Percentiles rank a stretch among this genome's conserved stretches.
Conservation (phyloP, 345 rosid genomes). For the Eucalyptus curtisii region DNA sequence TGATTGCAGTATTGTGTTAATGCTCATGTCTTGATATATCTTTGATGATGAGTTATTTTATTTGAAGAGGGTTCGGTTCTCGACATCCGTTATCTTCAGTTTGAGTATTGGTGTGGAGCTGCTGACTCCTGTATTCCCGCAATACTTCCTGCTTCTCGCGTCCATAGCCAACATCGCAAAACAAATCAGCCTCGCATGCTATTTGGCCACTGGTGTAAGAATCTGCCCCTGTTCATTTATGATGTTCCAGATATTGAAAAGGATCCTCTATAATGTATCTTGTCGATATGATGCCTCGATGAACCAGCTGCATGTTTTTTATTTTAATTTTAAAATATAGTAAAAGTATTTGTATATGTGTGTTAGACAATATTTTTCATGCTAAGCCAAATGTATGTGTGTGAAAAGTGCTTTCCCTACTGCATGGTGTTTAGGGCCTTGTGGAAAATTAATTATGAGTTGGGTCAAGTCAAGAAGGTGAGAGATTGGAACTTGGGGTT, state of each 20-base stretch:
- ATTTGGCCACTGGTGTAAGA: conserved; percentile 83
- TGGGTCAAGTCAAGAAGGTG: background rate
- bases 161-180: conserved; percentile 85
- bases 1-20: background rate
- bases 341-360: background rate
- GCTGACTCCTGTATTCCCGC: conserved; percentile 69
- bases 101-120: conserved; percentile 90
- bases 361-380: background rate
- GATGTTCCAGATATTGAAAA: background rate
- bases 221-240: background rate
- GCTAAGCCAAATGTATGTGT: background rate
- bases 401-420: background rate
- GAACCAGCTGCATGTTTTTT: background rate
- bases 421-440: background rate
- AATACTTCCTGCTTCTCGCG: conserved; percentile 70
- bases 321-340: background rate
- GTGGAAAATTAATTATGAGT: background rate
- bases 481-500: background rate
- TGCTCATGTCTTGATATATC: background rate
- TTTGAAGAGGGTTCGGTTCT: conserved; percentile 74
- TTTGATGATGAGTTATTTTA: background rate
- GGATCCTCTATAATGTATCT: background rate
- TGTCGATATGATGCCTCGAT: background rate
- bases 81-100: conserved; percentile 73
- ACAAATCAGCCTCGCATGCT: conserved; percentile 81